These are phyloP conservation scores for Bryum argenteum DNA, from an alignment of 225 moss, liverwort and hornwort species.

Conservation along the genomic window DNA sequence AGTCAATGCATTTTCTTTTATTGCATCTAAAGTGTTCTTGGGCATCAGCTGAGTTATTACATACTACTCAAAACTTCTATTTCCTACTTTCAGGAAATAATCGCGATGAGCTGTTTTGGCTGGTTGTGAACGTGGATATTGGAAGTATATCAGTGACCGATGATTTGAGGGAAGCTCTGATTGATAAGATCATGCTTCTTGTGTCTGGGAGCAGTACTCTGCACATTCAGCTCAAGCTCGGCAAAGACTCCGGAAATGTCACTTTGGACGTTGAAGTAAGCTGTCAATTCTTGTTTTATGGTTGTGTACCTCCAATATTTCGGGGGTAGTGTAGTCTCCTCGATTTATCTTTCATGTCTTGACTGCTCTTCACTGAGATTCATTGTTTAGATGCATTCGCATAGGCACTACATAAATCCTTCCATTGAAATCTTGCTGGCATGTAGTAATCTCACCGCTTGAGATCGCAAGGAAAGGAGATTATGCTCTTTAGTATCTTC, in stretches of 20 bases:
- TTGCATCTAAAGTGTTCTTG: slow-evolving; percentile 6
- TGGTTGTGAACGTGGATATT: slow-evolving; percentile 60
- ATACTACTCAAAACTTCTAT: not conserved
- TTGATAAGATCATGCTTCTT: slow-evolving; percentile 69
- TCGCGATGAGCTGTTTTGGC: slow-evolving; percentile 41
- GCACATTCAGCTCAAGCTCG: slow-evolving; percentile 59
- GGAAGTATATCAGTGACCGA: slow-evolving; percentile 79
- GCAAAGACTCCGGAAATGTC: slow-evolving; percentile 56
- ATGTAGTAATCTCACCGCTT: slow-evolving; percentile 5
- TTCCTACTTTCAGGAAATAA: slow-evolving; percentile 37
- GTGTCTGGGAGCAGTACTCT: slow-evolving; percentile 74
- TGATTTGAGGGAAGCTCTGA: slow-evolving; percentile 65
- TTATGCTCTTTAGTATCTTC: slow-evolving; percentile 3
- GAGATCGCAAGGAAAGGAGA: slow-evolving; percentile 2
- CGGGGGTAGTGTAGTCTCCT: not conserved
- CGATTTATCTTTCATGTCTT: not conserved
- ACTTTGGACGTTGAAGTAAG: slow-evolving; percentile 64
- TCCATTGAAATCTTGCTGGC: not conserved
- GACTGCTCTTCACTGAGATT: slow-evolving; percentile 4
- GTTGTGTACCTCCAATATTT: slow-evolving; percentile 5
- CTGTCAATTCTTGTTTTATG: slow-evolving; percentile 13
- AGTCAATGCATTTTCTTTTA: not conserved
- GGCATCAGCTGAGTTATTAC: not conserved
- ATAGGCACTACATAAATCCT: not conserved
- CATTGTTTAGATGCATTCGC: slow-evolving; percentile 16